These are phyloP conservation scores for Amborella trichopoda DNA, from an alignment of 164 flowering plant species.

Conservation along the genomic window DNA sequence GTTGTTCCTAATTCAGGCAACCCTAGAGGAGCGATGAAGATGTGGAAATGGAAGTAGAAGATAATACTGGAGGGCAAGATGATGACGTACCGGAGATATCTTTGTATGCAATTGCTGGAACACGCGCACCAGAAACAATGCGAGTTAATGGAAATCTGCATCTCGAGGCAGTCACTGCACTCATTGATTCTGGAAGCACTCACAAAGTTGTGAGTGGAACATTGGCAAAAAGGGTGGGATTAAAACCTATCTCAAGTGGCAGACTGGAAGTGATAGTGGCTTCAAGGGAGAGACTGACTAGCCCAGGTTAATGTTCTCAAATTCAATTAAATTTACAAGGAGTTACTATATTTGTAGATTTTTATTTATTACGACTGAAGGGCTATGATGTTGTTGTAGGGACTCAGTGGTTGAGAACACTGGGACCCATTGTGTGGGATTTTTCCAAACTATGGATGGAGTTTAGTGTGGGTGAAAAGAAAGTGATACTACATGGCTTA, in stretches of 20 bases:
- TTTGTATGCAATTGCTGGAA: neutral
- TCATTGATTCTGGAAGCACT: neutral
- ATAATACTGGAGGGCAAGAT: neutral
- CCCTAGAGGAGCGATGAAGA: neutral
- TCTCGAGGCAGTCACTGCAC: too few species aligned
- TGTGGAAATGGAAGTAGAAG: neutral
- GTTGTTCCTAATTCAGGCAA: neutral
- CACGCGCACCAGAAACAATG: neutral
- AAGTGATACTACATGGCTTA: neutral
- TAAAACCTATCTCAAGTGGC: neutral
- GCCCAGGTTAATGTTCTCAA: neutral
- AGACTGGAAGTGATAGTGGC: neutral
- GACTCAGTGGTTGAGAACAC: too few species aligned
- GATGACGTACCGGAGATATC: neutral
- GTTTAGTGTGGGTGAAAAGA: neutral
- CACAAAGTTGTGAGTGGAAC: neutral
- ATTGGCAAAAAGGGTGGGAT: neutral
- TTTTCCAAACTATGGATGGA: neutral
- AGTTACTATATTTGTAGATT: constrained; percentile 1
- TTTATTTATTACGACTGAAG: neutral
- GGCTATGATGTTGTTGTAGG: neutral
- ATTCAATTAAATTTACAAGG: neutral
- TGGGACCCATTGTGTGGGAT: too few species aligned
- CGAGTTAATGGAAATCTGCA: neutral
- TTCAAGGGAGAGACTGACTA: neutral